Evolutionary conservation across 2,329 filamentous ascomycete genomes (phyloP).

Genomic region (Gnomoniopsis smithogilvyi): DNA sequence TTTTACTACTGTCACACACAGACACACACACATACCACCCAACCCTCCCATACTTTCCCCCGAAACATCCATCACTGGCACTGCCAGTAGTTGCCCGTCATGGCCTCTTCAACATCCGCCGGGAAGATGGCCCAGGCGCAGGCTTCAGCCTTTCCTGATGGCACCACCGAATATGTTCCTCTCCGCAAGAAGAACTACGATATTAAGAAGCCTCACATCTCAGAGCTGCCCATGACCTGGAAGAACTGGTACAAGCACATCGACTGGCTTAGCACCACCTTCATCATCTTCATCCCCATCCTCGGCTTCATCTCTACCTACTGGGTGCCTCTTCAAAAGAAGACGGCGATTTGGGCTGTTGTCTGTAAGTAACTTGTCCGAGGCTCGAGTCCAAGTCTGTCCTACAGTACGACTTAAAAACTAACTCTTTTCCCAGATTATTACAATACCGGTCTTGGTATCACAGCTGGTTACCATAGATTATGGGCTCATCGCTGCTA

Average conservation of each 20-base stretch:
- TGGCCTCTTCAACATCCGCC: conserved; percentile 36
- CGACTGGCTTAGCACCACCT: conserved; percentile 85
- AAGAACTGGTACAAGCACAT: conserved; percentile 89
- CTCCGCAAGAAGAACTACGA: conserved; percentile 43
- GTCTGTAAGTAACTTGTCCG: conserved; percentile 36
- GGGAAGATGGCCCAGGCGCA: conserved; percentile 19
- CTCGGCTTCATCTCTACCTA: conserved; percentile 69
- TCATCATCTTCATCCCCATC: conserved; percentile 77
- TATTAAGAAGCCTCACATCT: conserved; percentile 76
- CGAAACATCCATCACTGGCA: background rate
- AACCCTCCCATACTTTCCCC: background rate
- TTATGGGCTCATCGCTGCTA: conserved; percentile 86
- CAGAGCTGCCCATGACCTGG: conserved; percentile 75
- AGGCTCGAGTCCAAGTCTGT: no score
- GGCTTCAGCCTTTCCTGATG: conserved; percentile 45
- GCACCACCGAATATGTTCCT: conserved; percentile 54
- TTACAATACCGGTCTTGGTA: conserved; percentile 78
- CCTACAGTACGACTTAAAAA: no score
- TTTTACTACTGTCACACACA: no score
- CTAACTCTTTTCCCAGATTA: conserved; percentile 49
- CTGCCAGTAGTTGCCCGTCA: conserved; percentile 19
- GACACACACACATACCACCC: background rate
- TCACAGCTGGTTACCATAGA: conserved; percentile 77
- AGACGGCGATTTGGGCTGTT: conserved; percentile 72
- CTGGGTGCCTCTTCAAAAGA: conserved; percentile 71